Evolutionary conservation across 164 flowering plant species (phyloP), one percentile per base, ranked within the genome.

Genomic region (Euptelea pleiosperma): DNA sequence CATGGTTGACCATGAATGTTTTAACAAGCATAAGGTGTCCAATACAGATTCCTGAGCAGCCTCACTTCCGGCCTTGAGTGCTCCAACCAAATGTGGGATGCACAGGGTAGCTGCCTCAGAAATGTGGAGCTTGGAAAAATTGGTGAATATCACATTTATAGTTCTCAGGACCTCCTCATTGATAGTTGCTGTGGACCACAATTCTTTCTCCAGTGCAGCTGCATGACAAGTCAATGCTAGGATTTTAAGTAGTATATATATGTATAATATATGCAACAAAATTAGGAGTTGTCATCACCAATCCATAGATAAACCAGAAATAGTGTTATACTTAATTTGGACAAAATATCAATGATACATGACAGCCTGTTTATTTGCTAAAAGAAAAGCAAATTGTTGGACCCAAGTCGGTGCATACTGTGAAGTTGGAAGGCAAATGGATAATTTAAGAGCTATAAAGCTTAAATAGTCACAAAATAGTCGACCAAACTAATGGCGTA

Each of bases 81-180:
- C 91, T 59, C 82, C 77, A 39, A 89, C 63, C 75, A 89, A 64
- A 71, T 83, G 86, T 9, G 94, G 97, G 41, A 89, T 87, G 68
- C 88, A 83, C 4, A 89, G 73, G 5, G 97, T 87, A 46, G 90
- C 87, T 25, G 94, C 91, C 74, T 89, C 97, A 55, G 91, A 89
- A 19, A 70, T 62, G 37, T 80, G 94, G 62, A 89, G 87, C 79
- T 87, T 89, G 18, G 87, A 82, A 48, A 89, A 89, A 72, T 87
- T 89, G 62, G 70, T 60, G 53, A 89, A 80, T 51, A 89, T 83
- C 60, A 87, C 82, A 71, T 80, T 70, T 58, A 89, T 68, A 26
- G 90, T 85, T 73, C 75, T 85, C 70, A 89, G 70, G 58, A 89
- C 82, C 70, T 87, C 89, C 62, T 76, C 89, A 63, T 82, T 89